Base-by-base conservation (phyloP, 208 protist genomes). In the Leishmania amazonensis region DNA sequence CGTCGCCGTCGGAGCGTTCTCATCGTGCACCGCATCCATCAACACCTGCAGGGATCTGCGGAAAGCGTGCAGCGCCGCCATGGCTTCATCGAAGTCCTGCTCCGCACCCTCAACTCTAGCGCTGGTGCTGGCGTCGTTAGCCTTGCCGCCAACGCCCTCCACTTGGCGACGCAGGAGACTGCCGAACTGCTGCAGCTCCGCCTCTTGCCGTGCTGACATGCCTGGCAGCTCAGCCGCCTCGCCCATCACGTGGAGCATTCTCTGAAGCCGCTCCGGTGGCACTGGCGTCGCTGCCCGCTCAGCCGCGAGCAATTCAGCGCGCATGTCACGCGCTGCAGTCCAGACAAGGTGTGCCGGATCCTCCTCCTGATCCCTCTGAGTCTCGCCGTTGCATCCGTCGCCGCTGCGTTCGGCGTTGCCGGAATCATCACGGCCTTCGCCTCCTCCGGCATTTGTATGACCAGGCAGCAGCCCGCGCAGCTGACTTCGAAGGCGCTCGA, bases 321-420 rank as follows among this genome's bases (percentile, higher is more conserved):
- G 80, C 80, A 92, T 91, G 31, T 89, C 88, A 47, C 67, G 54
- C 62, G 92, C 75, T 35, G 82, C 68, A 8, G 21, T 78, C 75
- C 85, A 90, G 38, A 88, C 64, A 42, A 68, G 58, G 40, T n/a
- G 13, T 13, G 7, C 53, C 17, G 24, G 17, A 1, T 60, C 42
- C n/a, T 45, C 54, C 38, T 45, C 67, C 40, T 60, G 51, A 28
- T 71, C n/a, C 45, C 79, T 49, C 47, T n/a, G 75, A 28, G 35
- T 62, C 19, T 54, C 31, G 51, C 60, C 71, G 35, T 57, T 76
- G 65, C 15, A n/a, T 35, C 21, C 57, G 21, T 15, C 38, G 57
- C 51, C 24, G 51, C 31, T 8, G 47, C 70, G 24, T 47, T 13
- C 76, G 38, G 51, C 64, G 2, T 70, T 77, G 53, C 74, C 70